A percentile compares a stretch with the other conserved stretches of the same genome.
These are phyloP conservation scores for Diaporthe vaccinii DNA, from an alignment of 2,329 filamentous ascomycete genomes.

Conservation along the genomic window DNA sequence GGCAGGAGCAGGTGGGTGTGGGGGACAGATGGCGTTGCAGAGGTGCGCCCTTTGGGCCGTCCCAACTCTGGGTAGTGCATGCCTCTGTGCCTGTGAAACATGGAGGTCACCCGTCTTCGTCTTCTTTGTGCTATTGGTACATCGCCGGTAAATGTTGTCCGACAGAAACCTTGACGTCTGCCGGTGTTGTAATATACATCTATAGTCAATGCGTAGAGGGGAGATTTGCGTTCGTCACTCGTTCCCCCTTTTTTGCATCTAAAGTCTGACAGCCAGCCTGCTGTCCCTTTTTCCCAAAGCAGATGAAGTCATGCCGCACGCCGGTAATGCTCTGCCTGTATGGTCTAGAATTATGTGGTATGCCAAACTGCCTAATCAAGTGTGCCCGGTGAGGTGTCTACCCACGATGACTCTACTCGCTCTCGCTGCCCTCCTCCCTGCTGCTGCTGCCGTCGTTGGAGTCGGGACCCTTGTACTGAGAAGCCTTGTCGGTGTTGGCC, in stretches of 20 bases:
- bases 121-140: conserved; percentile 20
- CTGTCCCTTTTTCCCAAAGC: conserved; percentile 24
- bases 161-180: conserved; percentile 1
- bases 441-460: conserved; percentile 67
- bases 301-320: conserved; percentile 29
- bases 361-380: conserved; percentile 29
- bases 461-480: conserved; percentile 65
- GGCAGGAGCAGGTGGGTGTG: background rate
- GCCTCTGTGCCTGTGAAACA: background rate
- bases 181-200: conserved; percentile 31
- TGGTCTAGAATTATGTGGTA: conserved; percentile 34
- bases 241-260: conserved; percentile 11
- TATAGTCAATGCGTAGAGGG: conserved; percentile 26
- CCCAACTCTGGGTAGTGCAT: background rate
- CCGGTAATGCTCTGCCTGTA: conserved; percentile 34
- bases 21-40: background rate
- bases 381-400: conserved; percentile 35
- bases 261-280: conserved; percentile 27
- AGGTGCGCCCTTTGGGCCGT: background rate
- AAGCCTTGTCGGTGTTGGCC: conserved; percentile 80
- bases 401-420: conserved; percentile 50
- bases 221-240: conserved; percentile 28
- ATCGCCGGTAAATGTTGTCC: conserved; percentile 9
- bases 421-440: conserved; percentile 67
- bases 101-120: conserved; percentile 18